phyloP scores from a whole-genome alignment of 2,329 filamentous ascomycete genomes.

The Colletotrichum somersetense region DNA sequence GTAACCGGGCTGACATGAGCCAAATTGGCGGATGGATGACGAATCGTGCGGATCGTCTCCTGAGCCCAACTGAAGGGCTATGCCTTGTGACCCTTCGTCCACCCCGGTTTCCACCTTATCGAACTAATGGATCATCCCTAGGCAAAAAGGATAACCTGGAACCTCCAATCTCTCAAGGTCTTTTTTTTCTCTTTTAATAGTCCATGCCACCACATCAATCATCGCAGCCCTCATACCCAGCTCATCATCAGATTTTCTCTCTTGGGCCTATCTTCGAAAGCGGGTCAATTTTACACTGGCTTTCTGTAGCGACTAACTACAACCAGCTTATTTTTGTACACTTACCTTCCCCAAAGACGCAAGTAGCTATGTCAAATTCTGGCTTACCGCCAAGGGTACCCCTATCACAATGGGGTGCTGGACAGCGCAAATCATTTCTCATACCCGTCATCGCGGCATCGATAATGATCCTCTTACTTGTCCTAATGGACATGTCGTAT shows the following conservation, averaged over 20 bases:
- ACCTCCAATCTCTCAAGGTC: neutral
- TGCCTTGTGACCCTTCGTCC: neutral
- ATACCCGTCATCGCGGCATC: slow-evolving; percentile 24
- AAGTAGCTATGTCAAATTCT: slow-evolving; percentile 10
- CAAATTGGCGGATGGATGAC: slow-evolving; percentile 16
- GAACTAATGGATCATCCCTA: neutral
- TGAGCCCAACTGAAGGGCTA: slow-evolving; percentile 1
- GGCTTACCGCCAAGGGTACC: slow-evolving; percentile 15
- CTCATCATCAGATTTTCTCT: neutral
- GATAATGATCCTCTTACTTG: slow-evolving; percentile 22
- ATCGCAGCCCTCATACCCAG: neutral
- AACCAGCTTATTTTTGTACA: neutral
- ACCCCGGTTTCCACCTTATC: slow-evolving; percentile 19
- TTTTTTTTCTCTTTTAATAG: slow-evolving; percentile 4
- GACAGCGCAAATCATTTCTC: slow-evolving; percentile 9
- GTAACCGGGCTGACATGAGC: neutral
- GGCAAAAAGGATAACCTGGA: neutral
- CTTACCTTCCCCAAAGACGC: neutral
- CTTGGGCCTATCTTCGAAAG: neutral
- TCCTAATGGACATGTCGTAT: slow-evolving; percentile 44
- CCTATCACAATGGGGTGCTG: slow-evolving; percentile 24
- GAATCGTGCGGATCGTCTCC: neutral
- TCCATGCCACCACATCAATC: neutral
- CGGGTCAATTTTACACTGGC: too few relatives aligned
- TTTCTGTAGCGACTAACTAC: too few relatives aligned